A percentile compares a stretch with the other conserved stretches of the same genome.
Conservation (phyloP, 1,284 basidiomycete genomes). For the Microbotryum silenes-acaulis region DNA sequence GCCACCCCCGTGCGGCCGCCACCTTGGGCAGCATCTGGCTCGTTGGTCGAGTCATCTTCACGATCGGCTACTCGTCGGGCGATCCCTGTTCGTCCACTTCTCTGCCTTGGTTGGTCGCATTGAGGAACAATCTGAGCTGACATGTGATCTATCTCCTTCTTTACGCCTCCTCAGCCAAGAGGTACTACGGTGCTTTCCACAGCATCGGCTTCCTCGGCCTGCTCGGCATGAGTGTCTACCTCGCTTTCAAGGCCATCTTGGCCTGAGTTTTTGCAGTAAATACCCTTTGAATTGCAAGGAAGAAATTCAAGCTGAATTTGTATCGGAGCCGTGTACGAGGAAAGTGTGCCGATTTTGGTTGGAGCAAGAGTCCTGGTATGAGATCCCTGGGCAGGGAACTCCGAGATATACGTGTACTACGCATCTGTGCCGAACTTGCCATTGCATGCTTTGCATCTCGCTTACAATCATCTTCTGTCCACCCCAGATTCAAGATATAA, state of each 20-base stretch:
- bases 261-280: neutral
- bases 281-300: neutral
- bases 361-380: neutral
- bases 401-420: no score
- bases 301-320: neutral
- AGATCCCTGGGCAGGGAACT: neutral
- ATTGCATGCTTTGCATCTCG: no score
- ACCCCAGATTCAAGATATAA: no score
- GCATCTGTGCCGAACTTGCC: no score
- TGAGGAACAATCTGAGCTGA: neutral
- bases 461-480: no score
- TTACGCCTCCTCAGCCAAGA: neutral
- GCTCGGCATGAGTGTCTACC: neutral
- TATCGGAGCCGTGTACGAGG: neutral
- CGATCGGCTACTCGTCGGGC: conserved; percentile 20
- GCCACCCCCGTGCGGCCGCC: conserved; percentile 17
- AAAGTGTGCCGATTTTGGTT: neutral
- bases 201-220: neutral
- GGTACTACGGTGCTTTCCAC: neutral
- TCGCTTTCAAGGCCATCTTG: neutral
- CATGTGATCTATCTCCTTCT: neutral
- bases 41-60: conserved; percentile 17
- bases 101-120: no score
- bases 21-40: conserved; percentile 15
- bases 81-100: conserved; percentile 2